Percentiles rank a stretch among this genome's conserved stretches.
Conservation (phyloP, 768 basidiomycete genomes). For the Calocybe gangraenosa region DNA sequence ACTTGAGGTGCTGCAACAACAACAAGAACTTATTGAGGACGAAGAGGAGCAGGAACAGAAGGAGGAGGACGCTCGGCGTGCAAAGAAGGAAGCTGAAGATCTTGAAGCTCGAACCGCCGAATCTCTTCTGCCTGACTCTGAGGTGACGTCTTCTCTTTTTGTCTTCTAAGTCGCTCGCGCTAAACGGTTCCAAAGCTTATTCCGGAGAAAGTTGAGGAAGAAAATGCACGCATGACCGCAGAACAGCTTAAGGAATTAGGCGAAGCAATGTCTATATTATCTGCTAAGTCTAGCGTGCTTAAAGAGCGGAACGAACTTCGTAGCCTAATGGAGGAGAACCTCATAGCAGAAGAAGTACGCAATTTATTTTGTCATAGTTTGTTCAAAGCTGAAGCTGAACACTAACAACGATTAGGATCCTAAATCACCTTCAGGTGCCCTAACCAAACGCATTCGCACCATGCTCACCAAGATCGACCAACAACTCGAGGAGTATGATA, state of each 20-base stretch:
- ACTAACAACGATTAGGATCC: conserved; percentile 47
- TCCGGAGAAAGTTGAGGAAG: conserved; percentile 54
- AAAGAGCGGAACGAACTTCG: conserved; percentile 94
- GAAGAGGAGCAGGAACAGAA: conserved; percentile 98
- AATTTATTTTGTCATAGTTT: not conserved
- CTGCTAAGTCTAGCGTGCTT: conserved; percentile 90
- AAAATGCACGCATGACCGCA: conserved; percentile 92
- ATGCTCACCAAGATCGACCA: conserved; percentile 96
- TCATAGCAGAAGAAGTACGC: conserved; percentile 79
- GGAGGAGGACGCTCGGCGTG: conserved; percentile 87
- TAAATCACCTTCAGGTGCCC: conserved; percentile 75
- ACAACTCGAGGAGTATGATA: conserved; percentile 90
- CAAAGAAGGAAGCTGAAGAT: conserved; percentile 77
- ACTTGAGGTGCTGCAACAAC: conserved; percentile 94
- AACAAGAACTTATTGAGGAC: conserved; percentile 99
- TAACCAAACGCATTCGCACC: conserved; percentile 91
- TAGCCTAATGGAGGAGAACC: conserved; percentile 90
- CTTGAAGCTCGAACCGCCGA: conserved; percentile 75
- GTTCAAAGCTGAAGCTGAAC: conserved; percentile 2
- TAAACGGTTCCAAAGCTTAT: conserved; percentile 41
- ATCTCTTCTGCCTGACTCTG: conserved; percentile 82
- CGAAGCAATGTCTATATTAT: conserved; percentile 86
- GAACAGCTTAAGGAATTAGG: conserved; percentile 94
- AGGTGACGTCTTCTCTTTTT: conserved; percentile 38
- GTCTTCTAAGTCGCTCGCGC: not conserved